Percentiles rank a stretch among this genome's conserved stretches.
Conservation (phyloP, 495 filamentous ascomycete species). For the Hypoxylon fragiforme region DNA sequence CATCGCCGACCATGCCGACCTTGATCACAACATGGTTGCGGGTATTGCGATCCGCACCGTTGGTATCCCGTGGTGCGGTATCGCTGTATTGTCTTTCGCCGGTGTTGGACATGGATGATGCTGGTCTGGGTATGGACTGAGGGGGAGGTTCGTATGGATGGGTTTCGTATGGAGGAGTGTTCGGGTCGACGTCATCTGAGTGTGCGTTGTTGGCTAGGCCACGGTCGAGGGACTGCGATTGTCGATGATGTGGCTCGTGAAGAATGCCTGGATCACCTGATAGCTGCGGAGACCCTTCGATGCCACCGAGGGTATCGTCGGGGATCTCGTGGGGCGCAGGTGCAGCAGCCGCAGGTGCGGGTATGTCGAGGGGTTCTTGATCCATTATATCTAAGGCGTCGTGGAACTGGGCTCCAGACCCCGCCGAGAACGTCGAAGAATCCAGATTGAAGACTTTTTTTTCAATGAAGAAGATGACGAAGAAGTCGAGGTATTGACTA, state of each 20-base stretch:
- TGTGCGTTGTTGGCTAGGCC: conserved; percentile 39
- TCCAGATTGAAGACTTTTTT: conserved; percentile 52
- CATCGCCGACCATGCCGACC: conserved; percentile 98
- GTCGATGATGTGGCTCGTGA: conserved; percentile 36
- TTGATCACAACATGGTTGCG: conserved; percentile 97
- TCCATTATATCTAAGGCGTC: conserved; percentile 56
- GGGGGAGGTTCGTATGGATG: conserved; percentile 41
- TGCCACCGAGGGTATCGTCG: conserved; percentile 46
- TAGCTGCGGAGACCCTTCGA: conserved; percentile 43
- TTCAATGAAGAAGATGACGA: neutral
- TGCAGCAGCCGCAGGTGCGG: conserved; percentile 7
- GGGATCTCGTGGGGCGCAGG: conserved; percentile 35
- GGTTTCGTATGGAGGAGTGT: conserved; percentile 46
- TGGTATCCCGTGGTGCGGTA: conserved; percentile 43
- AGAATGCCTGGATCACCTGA: conserved; percentile 19
- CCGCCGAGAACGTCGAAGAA: conserved; percentile 51
- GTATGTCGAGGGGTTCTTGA: conserved; percentile 38
- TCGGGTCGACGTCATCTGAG: conserved; percentile 44
- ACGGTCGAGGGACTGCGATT: conserved; percentile 47
- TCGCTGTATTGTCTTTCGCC: conserved; percentile 32
- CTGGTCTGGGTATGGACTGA: conserved; percentile 49
- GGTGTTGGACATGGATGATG: conserved; percentile 54
- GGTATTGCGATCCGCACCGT: conserved; percentile 48
- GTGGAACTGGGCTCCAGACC: conserved; percentile 55
- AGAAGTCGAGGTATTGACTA: neutral